Evolutionary conservation across 495 filamentous ascomycete genomes (phyloP).

Genomic region (Penicillium robsamsonii): DNA sequence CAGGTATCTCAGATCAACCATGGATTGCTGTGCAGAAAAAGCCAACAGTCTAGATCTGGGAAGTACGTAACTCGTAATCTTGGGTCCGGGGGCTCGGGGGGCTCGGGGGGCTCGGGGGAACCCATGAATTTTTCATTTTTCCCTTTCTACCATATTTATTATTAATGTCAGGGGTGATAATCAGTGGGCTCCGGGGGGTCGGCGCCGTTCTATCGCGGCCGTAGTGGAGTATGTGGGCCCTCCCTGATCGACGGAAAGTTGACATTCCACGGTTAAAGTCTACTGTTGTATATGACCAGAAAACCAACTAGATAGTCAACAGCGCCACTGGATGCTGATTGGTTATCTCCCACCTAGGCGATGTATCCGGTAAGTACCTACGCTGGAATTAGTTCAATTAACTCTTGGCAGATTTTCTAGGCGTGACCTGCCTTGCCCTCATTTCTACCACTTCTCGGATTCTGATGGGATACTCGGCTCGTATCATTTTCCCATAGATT

Average conservation of each 20-base stretch:
- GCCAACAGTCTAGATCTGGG: not conserved
- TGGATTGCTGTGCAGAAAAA: conserved; percentile 5
- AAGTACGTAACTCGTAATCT: not conserved
- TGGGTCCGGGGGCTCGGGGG: conserved; percentile 2
- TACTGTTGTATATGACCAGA: not conserved
- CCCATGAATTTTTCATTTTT: not conserved
- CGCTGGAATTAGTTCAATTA: not conserved
- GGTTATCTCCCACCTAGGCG: conserved; percentile 4
- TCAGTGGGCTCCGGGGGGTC: no score
- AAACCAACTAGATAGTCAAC: not conserved
- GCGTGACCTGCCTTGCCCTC: conserved; percentile 2
- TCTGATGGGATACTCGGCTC: not conserved
- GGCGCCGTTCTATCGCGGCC: not conserved
- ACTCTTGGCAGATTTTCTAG: not conserved
- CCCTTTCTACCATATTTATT: not conserved
- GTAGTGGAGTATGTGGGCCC: conserved; percentile 8
- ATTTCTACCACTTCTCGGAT: not conserved
- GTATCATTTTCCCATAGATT: not conserved
- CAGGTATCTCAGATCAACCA: conserved; percentile 6
- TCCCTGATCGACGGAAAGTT: conserved; percentile 14
- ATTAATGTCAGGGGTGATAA: not conserved
- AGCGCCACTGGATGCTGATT: conserved; percentile 1
- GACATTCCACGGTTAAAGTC: conserved; percentile 2
- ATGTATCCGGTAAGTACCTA: conserved; percentile 17
- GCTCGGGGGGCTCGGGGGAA: not conserved